Evolutionary conservation across 2,329 filamentous ascomycete genomes (phyloP).

Genomic region (Aspergillus unguis): DNA sequence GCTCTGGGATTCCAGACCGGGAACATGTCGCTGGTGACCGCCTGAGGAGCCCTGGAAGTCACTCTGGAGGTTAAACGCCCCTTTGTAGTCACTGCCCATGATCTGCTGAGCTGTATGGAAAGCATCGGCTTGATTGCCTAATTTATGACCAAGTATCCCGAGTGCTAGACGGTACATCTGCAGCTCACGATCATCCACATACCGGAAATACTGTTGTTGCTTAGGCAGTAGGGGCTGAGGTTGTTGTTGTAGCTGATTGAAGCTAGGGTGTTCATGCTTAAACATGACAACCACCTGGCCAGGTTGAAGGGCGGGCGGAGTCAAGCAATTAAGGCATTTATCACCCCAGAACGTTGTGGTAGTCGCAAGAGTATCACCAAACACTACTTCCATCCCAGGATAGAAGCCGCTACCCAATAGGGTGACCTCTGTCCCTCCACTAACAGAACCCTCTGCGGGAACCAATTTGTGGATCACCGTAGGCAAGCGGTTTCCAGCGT

Average conservation of each 20-base stretch:
- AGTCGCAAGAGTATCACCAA: conserved; percentile 66
- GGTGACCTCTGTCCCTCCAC: conserved; percentile 82
- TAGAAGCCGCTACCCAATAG: conserved; percentile 78
- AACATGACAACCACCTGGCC: conserved; percentile 71
- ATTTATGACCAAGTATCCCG: conserved; percentile 46
- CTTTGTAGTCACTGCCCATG: conserved; percentile 44
- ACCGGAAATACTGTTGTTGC: conserved; percentile 63
- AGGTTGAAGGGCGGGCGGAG: conserved; percentile 66
- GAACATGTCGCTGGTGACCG: conserved; percentile 44
- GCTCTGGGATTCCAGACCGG: conserved; percentile 43
- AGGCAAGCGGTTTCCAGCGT: conserved; percentile 51
- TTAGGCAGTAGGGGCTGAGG: conserved; percentile 45
- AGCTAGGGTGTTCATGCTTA: conserved; percentile 53
- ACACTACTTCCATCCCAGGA: conserved; percentile 77
- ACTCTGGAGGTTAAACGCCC: conserved; percentile 48
- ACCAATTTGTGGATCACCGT: conserved; percentile 78
- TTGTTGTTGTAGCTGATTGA: conserved; percentile 46
- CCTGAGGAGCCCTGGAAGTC: conserved; percentile 43
- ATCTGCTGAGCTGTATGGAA: conserved; percentile 49
- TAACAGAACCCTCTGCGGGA: conserved; percentile 74
- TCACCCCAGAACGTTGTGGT: conserved; percentile 79
- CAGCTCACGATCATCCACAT: conserved; percentile 53
- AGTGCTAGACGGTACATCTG: conserved; percentile 46
- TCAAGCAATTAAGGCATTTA: conserved; percentile 72
- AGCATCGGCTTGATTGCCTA: conserved; percentile 47